phyloP scores from a whole-genome alignment of 1,284 basidiomycete genomes.

The Fomitopsis schrenkii region DNA sequence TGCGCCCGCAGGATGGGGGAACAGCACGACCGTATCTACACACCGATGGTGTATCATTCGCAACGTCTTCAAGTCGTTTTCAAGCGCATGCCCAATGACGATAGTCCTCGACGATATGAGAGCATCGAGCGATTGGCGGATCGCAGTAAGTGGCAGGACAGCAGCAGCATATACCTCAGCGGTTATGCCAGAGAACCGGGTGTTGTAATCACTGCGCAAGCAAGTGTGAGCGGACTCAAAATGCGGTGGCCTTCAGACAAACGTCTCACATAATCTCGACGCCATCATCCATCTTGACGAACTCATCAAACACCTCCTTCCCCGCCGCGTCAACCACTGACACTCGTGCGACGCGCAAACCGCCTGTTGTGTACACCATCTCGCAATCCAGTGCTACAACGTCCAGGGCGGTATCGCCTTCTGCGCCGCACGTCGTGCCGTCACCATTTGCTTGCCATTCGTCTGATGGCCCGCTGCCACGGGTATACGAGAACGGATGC shows the following conservation, averaged over 20 bases:
- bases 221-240: not conserved
- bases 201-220: conserved; percentile 77
- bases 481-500: conserved; percentile 63
- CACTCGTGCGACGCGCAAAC: conserved; percentile 82
- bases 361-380: conserved; percentile 90
- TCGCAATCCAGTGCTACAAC: conserved; percentile 88
- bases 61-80: conserved; percentile 87
- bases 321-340: conserved; percentile 81
- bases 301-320: conserved; percentile 73
- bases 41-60: conserved; percentile 79
- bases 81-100: conserved; percentile 80
- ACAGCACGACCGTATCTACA: conserved; percentile 82
- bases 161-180: conserved; percentile 49
- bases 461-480: conserved; percentile 17
- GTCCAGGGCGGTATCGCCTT: conserved; percentile 49
- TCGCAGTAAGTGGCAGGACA: conserved; percentile 60
- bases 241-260: not conserved
- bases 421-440: not conserved
- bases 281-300: conserved; percentile 75
- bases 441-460: not conserved
- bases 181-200: conserved; percentile 85
- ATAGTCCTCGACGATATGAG: conserved; percentile 78
- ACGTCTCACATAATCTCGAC: conserved; percentile 71
- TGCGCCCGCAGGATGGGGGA: conserved; percentile 75
- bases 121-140: conserved; percentile 63